phyloP scores from a whole-genome alignment of 495 filamentous ascomycete species.

The Penicillium coprophilum region DNA sequence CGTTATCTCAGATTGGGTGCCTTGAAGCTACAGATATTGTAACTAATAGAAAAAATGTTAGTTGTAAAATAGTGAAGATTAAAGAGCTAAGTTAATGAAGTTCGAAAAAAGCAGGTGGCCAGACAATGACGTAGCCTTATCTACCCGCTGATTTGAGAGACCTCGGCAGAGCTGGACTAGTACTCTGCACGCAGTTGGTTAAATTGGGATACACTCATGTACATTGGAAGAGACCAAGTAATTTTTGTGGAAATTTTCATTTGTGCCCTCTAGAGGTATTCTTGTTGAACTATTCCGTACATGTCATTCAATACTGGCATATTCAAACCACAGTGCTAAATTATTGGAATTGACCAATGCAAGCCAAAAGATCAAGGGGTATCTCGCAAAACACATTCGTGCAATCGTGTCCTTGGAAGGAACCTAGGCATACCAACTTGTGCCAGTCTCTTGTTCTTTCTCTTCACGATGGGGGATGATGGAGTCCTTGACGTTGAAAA shows the following conservation, averaged over 20 bases:
- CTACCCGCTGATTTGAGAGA: background rate
- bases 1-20: constrained; percentile 15
- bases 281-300: background rate
- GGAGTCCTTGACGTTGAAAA: constrained; percentile 69
- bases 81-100: background rate
- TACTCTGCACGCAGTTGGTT: no score
- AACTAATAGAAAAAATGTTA: background rate
- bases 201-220: no score
- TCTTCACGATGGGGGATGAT: constrained; percentile 84
- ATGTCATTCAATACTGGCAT: background rate
- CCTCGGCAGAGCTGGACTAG: no score
- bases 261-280: background rate
- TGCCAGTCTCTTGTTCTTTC: constrained; percentile 51
- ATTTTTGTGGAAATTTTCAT: background rate
- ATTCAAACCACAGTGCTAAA: background rate
- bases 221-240: background rate
- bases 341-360: background rate
- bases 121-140: constrained; percentile 6
- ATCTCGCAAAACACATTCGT: constrained; percentile 14
- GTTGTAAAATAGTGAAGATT: background rate
- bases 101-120: background rate
- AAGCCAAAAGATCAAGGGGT: constrained; percentile 11
- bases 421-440: constrained; percentile 74
- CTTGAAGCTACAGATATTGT: constrained; percentile 32
- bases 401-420: background rate